Evolutionary conservation across 257 asterid genomes (phyloP).

Genomic region (Nicotiana knightiana): DNA sequence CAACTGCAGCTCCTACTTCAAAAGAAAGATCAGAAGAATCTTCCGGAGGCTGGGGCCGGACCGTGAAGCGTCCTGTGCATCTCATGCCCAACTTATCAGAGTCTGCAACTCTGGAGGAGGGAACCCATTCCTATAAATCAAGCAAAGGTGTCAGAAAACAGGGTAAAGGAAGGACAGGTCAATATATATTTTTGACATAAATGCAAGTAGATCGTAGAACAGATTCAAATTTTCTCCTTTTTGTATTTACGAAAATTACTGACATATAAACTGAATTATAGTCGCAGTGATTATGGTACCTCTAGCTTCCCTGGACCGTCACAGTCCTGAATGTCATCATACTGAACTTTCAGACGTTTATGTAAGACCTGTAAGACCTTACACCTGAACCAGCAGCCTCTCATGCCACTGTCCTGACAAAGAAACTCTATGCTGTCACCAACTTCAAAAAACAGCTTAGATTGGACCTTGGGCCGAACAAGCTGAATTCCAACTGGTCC

Average conservation of each 20-base stretch:
- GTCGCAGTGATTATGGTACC: conserved; percentile 21
- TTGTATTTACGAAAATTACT: neutral
- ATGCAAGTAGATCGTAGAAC: neutral
- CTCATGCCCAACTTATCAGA: conserved; percentile 52
- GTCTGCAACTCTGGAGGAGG: conserved; percentile 34
- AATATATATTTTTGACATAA: neutral
- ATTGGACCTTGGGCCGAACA: conserved; percentile 13
- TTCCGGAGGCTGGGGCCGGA: conserved; percentile 50
- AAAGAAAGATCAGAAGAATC: conserved; percentile 17
- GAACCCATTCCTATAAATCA: conserved; percentile 46
- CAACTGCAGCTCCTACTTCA: conserved; percentile 52
- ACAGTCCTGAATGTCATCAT: conserved; percentile 33
- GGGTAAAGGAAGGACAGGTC: neutral
- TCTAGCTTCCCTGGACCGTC: conserved; percentile 35
- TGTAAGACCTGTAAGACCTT: conserved; percentile 31
- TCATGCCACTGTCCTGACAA: conserved; percentile 48
- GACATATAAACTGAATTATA: neutral
- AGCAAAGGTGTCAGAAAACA: neutral
- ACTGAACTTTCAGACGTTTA: conserved; percentile 36
- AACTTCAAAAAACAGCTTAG: neutral
- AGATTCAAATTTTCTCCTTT: neutral
- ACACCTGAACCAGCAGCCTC: conserved; percentile 67
- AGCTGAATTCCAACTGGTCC: conserved; percentile 8
- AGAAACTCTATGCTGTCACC: conserved; percentile 43
- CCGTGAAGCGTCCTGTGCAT: conserved; percentile 38